A percentile compares a stretch with the other conserved stretches of the same genome.
These are phyloP conservation scores for Sugiyamaella japonica DNA, from an alignment of 1,139 yeast species.

Conservation along the genomic window DNA sequence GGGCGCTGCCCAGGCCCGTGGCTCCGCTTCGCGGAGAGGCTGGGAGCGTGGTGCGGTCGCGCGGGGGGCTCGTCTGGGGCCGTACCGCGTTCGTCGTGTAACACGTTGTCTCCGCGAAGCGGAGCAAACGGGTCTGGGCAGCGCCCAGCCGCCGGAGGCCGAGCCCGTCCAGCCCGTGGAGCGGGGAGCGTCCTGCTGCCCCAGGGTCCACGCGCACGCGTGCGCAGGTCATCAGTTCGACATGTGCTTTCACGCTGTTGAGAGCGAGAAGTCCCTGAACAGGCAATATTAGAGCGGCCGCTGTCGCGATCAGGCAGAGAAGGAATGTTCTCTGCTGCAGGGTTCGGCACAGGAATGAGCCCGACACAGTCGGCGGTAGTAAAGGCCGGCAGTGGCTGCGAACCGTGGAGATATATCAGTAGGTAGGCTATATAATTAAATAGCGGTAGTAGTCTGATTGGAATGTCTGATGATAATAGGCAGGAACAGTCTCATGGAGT, in stretches of 20 bases:
- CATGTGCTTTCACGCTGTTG: too few species aligned
- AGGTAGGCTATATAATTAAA: not conserved
- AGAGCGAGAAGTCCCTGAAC: too few species aligned
- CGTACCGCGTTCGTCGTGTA: not conserved
- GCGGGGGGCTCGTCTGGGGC: not conserved
- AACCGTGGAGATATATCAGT: not conserved
- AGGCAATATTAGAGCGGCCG: not conserved
- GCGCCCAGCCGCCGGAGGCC: not conserved
- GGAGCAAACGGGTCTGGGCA: not conserved
- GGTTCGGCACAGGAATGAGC: conserved; percentile 5
- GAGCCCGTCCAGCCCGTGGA: too few species aligned
- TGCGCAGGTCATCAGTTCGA: too few species aligned
- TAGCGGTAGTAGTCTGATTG: too few species aligned
- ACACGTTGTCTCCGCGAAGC: not conserved
- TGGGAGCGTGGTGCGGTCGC: not conserved
- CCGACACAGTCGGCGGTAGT: too few species aligned
- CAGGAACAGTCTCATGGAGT: too few species aligned
- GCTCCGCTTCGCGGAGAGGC: not conserved
- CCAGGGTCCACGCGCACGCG: too few species aligned
- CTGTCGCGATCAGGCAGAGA: not conserved
- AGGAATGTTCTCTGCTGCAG: conserved; percentile 1
- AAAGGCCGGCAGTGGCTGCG: too few species aligned
- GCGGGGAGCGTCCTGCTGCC: too few species aligned
- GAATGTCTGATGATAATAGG: not conserved
- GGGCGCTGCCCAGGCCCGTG: not conserved